A percentile compares a stretch with the other conserved stretches of the same genome.
Conservation (phyloP, 805 yeast genomes). For the Starmerella etchellsii region DNA sequence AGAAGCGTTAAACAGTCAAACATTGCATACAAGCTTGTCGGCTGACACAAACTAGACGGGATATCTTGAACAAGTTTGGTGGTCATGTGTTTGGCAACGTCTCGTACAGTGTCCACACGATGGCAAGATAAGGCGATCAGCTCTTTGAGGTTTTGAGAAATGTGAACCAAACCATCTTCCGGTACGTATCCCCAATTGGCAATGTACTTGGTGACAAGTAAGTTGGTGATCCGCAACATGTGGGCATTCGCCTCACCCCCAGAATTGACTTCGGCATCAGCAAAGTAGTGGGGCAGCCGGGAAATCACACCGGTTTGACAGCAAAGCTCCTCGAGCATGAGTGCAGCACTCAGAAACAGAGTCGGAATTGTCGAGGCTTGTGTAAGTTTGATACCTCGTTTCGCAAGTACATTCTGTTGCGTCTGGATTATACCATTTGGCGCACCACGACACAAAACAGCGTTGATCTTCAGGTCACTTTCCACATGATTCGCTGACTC, state of each 20-base stretch:
- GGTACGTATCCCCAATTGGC: constrained; percentile 6
- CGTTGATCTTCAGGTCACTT: constrained; percentile 81
- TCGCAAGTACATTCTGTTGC: constrained; percentile 9
- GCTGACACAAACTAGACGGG: constrained; percentile 72
- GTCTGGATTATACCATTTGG: constrained; percentile 30
- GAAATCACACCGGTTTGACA: constrained; percentile 73
- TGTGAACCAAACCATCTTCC: constrained; percentile 1
- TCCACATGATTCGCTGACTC: constrained; percentile 71
- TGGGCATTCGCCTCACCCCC: constrained; percentile 53
- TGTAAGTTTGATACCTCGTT: background rate
- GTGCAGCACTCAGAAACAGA: constrained; percentile 76
- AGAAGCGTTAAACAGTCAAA: constrained; percentile 68
- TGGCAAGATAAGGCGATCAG: constrained; percentile 65
- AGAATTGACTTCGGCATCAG: constrained; percentile 52
- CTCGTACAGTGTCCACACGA: constrained; percentile 59
- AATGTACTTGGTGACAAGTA: constrained; percentile 42
- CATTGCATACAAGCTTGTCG: constrained; percentile 56
- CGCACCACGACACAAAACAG: constrained; percentile 79
- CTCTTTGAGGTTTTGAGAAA: constrained; percentile 42
- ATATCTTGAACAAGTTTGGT: constrained; percentile 49
- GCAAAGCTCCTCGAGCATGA: constrained; percentile 66
- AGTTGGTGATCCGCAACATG: constrained; percentile 51
- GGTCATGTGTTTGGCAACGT: constrained; percentile 66
- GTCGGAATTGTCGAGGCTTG: constrained; percentile 32
- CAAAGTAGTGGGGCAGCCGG: constrained; percentile 59